A percentile compares a stretch with the other conserved stretches of the same genome.
These are phyloP conservation scores for Xylaria polymorpha DNA, from an alignment of 2,329 filamentous ascomycete species.

Conservation along the genomic window DNA sequence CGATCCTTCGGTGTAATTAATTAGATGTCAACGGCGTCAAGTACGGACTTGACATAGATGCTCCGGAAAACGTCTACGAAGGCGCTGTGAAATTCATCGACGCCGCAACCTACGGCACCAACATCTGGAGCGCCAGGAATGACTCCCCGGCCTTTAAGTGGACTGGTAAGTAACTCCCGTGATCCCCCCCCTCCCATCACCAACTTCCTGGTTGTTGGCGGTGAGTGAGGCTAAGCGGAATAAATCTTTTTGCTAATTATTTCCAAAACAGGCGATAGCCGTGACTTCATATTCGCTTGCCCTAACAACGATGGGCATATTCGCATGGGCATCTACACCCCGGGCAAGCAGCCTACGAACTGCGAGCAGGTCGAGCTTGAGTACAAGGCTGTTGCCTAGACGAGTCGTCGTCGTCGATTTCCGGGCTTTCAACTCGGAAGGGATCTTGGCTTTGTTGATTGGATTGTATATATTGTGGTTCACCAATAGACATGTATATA, in stretches of 20 bases:
- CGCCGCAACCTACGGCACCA: neutral
- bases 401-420: neutral
- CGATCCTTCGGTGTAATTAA: neutral
- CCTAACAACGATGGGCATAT: neutral
- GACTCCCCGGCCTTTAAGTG: neutral
- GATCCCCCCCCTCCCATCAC: neutral
- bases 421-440: neutral
- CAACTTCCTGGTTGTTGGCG: neutral
- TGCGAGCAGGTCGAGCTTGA: constrained; percentile 24
- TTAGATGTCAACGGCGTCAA: neutral
- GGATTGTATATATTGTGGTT: neutral
- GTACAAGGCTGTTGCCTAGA: constrained; percentile 14
- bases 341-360: neutral
- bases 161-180: neutral
- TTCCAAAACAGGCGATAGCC: neutral
- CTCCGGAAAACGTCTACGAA: neutral
- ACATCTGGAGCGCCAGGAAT: neutral
- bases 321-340: constrained; percentile 16
- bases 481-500: neutral
- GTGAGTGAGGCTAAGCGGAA: neutral
- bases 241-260: neutral
- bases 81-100: neutral
- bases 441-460: neutral
- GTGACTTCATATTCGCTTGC: neutral
- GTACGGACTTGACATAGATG: neutral